phyloP scores from a whole-genome alignment of 2,329 filamentous ascomycete genomes.

The Scorias spongiosa region DNA sequence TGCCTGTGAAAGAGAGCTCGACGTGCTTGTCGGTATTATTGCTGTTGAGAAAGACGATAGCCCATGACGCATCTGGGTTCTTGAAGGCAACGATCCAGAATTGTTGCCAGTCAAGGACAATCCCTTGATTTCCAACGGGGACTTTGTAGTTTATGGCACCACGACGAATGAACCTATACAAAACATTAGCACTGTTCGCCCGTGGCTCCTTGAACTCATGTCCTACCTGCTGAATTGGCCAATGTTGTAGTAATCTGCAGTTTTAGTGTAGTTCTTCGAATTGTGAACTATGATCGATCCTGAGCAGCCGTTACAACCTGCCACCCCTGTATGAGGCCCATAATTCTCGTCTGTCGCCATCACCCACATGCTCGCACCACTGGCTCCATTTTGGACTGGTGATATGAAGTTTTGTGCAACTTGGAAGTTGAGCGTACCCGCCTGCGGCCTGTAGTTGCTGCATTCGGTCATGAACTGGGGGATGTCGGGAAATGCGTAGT shows the following conservation, averaged over 20 bases:
- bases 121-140: conserved; percentile 6
- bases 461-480: conserved; percentile 37
- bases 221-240: conserved; percentile 27
- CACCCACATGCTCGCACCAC: conserved; percentile 31
- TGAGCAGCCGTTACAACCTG: conserved; percentile 27
- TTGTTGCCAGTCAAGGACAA: conserved; percentile 4
- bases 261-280: conserved; percentile 28
- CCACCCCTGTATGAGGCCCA: conserved; percentile 28
- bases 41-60: conserved; percentile 13
- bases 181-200: not conserved
- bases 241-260: conserved; percentile 39
- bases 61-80: conserved; percentile 12
- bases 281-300: conserved; percentile 70
- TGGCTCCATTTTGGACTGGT: conserved; percentile 30
- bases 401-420: conserved; percentile 13
- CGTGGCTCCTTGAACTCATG: no score
- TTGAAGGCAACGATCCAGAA: conserved; percentile 9
- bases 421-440: conserved; percentile 6
- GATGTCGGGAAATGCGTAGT: conserved; percentile 24
- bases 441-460: conserved; percentile 17
- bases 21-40: conserved; percentile 8
- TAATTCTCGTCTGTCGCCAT: conserved; percentile 29
- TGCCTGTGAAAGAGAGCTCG: conserved; percentile 8
- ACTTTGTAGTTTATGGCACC: conserved; percentile 9
- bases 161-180: conserved; percentile 9